A percentile compares a stretch with the other conserved stretches of the same genome.
These are phyloP conservation scores for Ceratocystis destructans DNA, from an alignment of 2,329 filamentous ascomycete species.

Conservation along the genomic window DNA sequence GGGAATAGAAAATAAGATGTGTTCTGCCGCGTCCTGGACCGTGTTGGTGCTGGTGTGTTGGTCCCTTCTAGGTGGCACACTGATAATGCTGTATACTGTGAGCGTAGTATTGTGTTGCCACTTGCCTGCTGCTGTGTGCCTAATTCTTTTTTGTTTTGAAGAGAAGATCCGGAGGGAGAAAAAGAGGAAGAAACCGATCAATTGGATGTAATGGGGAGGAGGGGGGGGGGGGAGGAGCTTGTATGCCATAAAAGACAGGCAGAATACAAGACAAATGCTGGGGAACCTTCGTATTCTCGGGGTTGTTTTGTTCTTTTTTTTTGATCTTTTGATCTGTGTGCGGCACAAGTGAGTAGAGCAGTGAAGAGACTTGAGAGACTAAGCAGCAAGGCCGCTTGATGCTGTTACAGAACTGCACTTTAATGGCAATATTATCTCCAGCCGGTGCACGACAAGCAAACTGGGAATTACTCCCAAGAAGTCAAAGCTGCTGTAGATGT, in stretches of 20 bases:
- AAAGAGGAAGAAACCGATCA: no score
- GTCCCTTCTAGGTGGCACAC: not conserved
- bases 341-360: not conserved
- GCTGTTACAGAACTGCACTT: no score
- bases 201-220: no score
- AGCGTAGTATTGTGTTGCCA: not conserved
- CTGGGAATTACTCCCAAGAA: not conserved
- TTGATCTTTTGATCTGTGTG: not conserved
- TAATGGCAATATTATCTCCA: not conserved
- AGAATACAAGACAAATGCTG: slow-evolving; percentile 1
- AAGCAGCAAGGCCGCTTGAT: not conserved
- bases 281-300: slow-evolving; percentile 2
- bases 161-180: no score
- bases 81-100: not conserved
- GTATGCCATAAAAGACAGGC: not conserved
- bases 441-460: not conserved
- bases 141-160: not conserved
- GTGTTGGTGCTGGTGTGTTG: not conserved
- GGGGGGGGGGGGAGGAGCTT: no score
- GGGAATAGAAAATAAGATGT: not conserved
- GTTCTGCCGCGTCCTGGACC: no score
- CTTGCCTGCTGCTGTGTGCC: not conserved
- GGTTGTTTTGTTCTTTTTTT: not conserved
- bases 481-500: not conserved
- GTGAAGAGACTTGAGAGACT: not conserved